Base-by-base conservation (phyloP, 139 green algal genomes). In the Tetradesmus obliquus region DNA sequence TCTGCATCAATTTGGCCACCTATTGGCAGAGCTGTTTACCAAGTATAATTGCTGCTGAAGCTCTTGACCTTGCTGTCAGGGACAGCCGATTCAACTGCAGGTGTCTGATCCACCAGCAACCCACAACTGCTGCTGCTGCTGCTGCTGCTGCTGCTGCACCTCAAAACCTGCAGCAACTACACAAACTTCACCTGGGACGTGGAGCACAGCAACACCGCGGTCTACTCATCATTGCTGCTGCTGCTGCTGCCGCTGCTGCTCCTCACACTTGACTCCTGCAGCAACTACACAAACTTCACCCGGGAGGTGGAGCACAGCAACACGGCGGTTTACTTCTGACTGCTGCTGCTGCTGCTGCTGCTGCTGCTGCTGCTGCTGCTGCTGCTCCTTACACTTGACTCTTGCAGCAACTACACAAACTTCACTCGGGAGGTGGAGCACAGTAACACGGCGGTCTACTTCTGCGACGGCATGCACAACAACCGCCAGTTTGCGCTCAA, bases 401-500 rank as follows among this genome's bases (percentile, higher is more conserved):
- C 24, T 15, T 58, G 80, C 80, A 85, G 80, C 80, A 85, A 85
- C 80, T 85, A 86, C 81, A 86, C 81, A 12, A 22, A 2, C 7
- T 86, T 86, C 54, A 66, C 53, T 8, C 54, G 81, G 19, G 81
- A 86, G 81, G 81, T 86, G 51, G 81, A 86, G 81, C 81, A 86
- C 13, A 69, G 81, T 53, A 86, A 58, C 81, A 86, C 81, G 6
- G 81, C 81, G 2, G 81, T 86, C 81, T 86, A 86, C 81, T 86
- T 86, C 13, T 66, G 53, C 55, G 81, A 86, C 2, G 81, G 81
- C 53, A 86, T 69, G 81, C 81, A 86, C 81, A 86, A 86, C 81
- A 86, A 86, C 81, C n/a, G 81, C 17, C 81, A 86, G 81, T 86
- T 86, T 86, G 81, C 81, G 7, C 81, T 86, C 15, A 86, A 86